Conservation (phyloP, 2,329 filamentous ascomycete genomes). For the Colletotrichum trifolii region DNA sequence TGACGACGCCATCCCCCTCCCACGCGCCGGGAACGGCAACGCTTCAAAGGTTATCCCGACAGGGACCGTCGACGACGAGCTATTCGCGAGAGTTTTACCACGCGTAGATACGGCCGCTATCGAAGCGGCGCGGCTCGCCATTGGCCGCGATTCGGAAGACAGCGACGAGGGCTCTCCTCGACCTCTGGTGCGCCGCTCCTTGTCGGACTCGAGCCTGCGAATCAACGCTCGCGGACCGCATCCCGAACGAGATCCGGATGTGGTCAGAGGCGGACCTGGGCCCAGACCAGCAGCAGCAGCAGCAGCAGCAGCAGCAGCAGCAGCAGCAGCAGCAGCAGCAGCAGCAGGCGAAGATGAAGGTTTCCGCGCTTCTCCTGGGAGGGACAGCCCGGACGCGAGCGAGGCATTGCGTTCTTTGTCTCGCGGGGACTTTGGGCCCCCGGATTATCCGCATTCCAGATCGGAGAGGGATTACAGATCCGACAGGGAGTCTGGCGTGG, state of each 20-base stretch:
- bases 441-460: neutral
- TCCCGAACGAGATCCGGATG: constrained; percentile 11
- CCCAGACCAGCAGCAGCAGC: too few species aligned
- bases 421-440: constrained; percentile 10
- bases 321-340: neutral
- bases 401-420: constrained; percentile 12
- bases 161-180: constrained; percentile 9
- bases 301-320: neutral
- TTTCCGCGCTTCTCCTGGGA: neutral
- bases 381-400: constrained; percentile 8
- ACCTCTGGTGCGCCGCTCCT: constrained; percentile 3
- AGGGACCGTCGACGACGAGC: constrained; percentile 28
- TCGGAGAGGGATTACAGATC: neutral
- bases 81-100: constrained; percentile 22
- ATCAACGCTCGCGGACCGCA: neutral
- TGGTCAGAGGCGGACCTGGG: neutral
- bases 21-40: constrained; percentile 14
- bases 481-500: neutral
- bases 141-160: constrained; percentile 13
- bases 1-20: constrained; percentile 22
- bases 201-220: constrained; percentile 18
- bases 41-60: constrained; percentile 12
- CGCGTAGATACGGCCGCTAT: constrained; percentile 23
- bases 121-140: constrained; percentile 2
- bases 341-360: neutral